Percentiles rank a stretch among this genome's conserved stretches.
Conservation (phyloP, 192 early-diverging fungal genomes). For the Spinellus fusiger region DNA sequence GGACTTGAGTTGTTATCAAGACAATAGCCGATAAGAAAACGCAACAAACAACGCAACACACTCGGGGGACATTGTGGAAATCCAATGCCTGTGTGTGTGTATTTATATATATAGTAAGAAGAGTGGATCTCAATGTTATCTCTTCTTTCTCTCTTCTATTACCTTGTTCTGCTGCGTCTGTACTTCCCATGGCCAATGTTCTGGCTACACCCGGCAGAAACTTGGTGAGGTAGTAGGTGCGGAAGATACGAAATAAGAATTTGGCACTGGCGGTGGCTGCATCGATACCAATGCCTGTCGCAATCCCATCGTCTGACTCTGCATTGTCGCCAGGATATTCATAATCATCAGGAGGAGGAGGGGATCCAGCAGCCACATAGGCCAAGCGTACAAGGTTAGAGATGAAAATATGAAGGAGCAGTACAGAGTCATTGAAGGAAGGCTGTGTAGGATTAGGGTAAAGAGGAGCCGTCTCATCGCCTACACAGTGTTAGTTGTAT, state of each 20-base stretch:
- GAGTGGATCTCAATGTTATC: background rate
- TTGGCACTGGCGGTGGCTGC: constrained; percentile 48
- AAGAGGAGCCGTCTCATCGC: constrained; percentile 45
- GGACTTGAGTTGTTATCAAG: constrained; percentile 47
- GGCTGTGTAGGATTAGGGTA: constrained; percentile 52
- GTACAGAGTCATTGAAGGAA: constrained; percentile 48
- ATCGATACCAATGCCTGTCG: constrained; percentile 54
- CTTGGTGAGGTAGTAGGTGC: constrained; percentile 56
- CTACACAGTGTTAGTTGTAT: too few relatives aligned
- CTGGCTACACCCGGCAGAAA: constrained; percentile 64
- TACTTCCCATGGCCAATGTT: constrained; percentile 31
- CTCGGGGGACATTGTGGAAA: constrained; percentile 64
- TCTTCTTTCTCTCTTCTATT: background rate
- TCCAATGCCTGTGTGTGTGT: constrained; percentile 32
- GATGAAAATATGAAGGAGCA: constrained; percentile 44
- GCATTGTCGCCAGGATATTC: constrained; percentile 43
- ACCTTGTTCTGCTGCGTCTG: constrained; percentile 30
- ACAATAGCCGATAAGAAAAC: constrained; percentile 62
- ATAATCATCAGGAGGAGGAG: constrained; percentile 51
- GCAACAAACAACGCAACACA: constrained; percentile 57
- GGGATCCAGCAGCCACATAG: constrained; percentile 55
- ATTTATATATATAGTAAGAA: constrained; percentile 14
- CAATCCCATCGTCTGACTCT: constrained; percentile 50
- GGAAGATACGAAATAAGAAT: constrained; percentile 71
- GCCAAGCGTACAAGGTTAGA: constrained; percentile 46